phyloP scores from a whole-genome alignment of 805 yeast species.

The Yarrowia divulgata region DNA sequence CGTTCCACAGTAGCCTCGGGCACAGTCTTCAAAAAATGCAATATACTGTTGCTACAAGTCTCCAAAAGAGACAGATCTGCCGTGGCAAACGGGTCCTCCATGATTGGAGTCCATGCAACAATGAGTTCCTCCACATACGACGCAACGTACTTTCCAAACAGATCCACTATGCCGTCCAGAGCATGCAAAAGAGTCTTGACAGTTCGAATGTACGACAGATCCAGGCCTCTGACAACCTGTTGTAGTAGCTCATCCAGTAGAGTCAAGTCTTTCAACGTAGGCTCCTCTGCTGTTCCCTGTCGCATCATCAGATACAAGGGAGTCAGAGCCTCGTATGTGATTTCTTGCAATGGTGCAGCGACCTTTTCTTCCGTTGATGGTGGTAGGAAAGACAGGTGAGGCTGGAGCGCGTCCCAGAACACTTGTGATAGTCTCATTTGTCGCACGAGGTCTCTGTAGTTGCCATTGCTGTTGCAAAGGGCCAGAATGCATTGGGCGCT shows the following conservation, averaged over 20 bases:
- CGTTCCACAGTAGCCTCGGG: background rate
- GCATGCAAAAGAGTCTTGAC: constrained; percentile 23
- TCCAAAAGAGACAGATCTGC: constrained; percentile 15
- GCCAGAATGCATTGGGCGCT: constrained; percentile 43
- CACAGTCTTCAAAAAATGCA: constrained; percentile 19
- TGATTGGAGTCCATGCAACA: constrained; percentile 14
- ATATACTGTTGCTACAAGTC: constrained; percentile 7
- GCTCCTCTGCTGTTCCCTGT: background rate
- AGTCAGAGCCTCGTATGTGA: constrained; percentile 11
- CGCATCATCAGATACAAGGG: constrained; percentile 16
- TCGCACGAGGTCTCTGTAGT: constrained; percentile 29
- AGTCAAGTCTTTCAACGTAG: constrained; percentile 9
- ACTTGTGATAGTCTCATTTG: constrained; percentile 47
- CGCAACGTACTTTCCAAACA: constrained; percentile 19
- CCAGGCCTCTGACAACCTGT: constrained; percentile 16
- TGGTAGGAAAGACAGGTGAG: constrained; percentile 49
- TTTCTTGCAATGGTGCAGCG: constrained; percentile 10
- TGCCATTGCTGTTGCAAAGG: constrained; percentile 32
- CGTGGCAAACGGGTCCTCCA: constrained; percentile 31
- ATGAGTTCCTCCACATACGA: constrained; percentile 11
- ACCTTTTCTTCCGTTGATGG: constrained; percentile 43
- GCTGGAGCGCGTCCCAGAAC: constrained; percentile 47
- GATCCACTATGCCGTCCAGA: constrained; percentile 11
- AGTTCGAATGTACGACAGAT: constrained; percentile 1
- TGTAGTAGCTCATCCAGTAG: constrained; percentile 23